phyloP scores from a whole-genome alignment of 768 basidiomycete genomes.

The Tubosaeta sp. region DNA sequence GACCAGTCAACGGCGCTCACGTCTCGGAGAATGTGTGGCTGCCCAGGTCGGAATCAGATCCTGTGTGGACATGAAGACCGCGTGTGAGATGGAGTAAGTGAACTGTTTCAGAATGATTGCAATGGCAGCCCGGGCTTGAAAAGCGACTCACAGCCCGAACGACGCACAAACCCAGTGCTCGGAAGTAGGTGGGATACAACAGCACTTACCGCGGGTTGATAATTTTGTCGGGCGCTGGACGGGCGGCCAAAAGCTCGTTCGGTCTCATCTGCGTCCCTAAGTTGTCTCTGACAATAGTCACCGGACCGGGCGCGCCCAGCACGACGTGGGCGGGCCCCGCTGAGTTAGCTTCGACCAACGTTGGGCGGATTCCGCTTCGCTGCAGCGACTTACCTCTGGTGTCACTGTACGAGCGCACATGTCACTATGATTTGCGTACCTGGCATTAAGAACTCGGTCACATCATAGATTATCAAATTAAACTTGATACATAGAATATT shows the following conservation, averaged over 20 bases:
- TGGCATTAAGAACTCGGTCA: too few relatives aligned
- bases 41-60: constrained; percentile 73
- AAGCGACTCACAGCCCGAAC: constrained; percentile 46
- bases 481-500: background rate
- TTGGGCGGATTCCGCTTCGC: too few relatives aligned
- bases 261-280: constrained; percentile 57
- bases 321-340: too few relatives aligned
- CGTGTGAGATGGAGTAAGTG: background rate
- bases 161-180: background rate
- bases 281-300: too few relatives aligned
- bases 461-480: background rate
- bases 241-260: constrained; percentile 62
- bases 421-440: constrained; percentile 13
- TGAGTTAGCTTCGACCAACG: too few relatives aligned
- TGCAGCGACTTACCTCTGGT: too few relatives aligned
- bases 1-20: constrained; percentile 81
- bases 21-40: constrained; percentile 67
- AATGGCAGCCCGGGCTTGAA: constrained; percentile 78
- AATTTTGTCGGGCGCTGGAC: constrained; percentile 72
- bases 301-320: too few relatives aligned
- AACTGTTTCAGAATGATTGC: constrained; percentile 45
- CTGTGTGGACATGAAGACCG: constrained; percentile 29
- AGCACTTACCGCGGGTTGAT: constrained; percentile 59
- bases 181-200: too few relatives aligned
- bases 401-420: too few relatives aligned